phyloP scores from a whole-genome alignment of 202 grass and related monocot species.

The Setaria italica region DNA sequence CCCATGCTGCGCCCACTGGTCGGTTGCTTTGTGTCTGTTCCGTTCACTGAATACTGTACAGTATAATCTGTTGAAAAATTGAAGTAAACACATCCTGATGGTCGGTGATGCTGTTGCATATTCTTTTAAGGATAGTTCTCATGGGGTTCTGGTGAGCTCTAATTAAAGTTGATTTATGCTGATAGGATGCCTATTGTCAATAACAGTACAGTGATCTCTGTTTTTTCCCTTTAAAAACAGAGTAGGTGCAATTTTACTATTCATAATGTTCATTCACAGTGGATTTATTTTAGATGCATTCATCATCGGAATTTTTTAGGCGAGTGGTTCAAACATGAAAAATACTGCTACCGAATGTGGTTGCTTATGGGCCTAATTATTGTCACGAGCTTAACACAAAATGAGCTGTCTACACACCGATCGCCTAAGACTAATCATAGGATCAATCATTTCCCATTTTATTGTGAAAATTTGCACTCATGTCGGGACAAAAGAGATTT shows the following conservation, averaged over 20 bases:
- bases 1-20: background rate
- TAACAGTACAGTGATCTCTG: background rate
- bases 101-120: no score
- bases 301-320: background rate
- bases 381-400: background rate
- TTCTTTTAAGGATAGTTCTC: background rate
- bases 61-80: no score
- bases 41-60: no score
- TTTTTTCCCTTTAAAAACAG: background rate
- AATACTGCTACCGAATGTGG: background rate
- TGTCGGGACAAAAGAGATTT: slow-evolving; percentile 11
- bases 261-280: background rate
- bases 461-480: background rate
- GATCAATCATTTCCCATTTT: slow-evolving; percentile 27
- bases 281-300: background rate
- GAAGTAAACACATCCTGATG: background rate
- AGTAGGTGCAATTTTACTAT: background rate
- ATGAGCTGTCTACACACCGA: background rate
- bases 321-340: background rate
- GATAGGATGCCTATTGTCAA: background rate
- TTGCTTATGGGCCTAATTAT: background rate
- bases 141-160: background rate
- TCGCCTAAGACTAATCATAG: background rate
- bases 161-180: background rate
- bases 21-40: no score